Base-by-base conservation (phyloP, 2,329 filamentous ascomycete genomes). In the Penicillium verrucosum region DNA sequence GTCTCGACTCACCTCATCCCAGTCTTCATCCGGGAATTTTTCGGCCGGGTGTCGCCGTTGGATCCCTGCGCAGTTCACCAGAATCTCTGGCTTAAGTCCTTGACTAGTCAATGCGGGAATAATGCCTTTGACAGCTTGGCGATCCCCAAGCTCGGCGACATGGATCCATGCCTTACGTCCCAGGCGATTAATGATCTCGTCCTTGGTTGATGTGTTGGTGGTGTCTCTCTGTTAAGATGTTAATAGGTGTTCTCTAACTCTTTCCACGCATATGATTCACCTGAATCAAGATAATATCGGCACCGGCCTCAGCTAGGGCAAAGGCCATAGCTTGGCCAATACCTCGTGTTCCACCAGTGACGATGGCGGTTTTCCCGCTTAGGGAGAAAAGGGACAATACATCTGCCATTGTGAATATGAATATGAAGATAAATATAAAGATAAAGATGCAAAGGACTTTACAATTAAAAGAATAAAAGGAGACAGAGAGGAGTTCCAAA, bases 11-110 rank as follows among this genome's bases (percentile, higher is more conserved):
- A 84, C 84, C 67, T 88, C 84, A 68, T 88, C 82, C 82, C 90
- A 95, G 77, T 94, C 89, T 43, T 79, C 76, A 69, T 89, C 84
- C 0, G 90, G 90, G 70, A 96, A 96, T 57, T 82, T 74, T 65
- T 91, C 85, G 42, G 87, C 85, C 0, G 89, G 85, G 73, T 94
- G 89, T 14, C 91, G 82, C 60, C 86, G 82, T 74, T 96, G 92
- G 70, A 96, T 92, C 27, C 92, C 92, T 18, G 89, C 92, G 76
- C 89, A 93, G 77, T 92, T 96, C 65, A 96, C 78, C 8, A 96
- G 83, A 68, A 95, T 89, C 69, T 89, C 83, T 61, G 95, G 84
- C 69, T 84, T 69, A 70, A 86, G 81, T 10, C 76, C 77, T 50
- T 75, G 70, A 46, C 67, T 67, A 11, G 70, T 67, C 14, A 80